Conservation (phyloP, 2,329 filamentous ascomycete genomes). For the Xylaria multiplex region DNA sequence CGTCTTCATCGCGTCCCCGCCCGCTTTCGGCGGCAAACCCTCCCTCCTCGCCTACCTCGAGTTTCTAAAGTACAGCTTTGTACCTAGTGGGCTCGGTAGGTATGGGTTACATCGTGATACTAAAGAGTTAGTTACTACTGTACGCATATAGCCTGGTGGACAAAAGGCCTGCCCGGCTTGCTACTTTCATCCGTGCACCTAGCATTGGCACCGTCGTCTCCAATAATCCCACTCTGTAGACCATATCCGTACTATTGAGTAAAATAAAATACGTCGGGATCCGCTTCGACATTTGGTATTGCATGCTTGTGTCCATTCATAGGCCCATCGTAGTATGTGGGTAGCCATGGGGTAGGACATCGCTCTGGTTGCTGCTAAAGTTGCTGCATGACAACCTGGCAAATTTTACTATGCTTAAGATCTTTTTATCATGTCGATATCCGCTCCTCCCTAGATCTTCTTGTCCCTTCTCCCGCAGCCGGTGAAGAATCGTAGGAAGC, state of each 20-base stretch:
- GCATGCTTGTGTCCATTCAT: constrained; percentile 13
- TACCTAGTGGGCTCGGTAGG: constrained; percentile 34
- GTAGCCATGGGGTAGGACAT: constrained; percentile 25
- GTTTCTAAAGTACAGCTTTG: constrained; percentile 36
- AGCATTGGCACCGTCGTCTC: constrained; percentile 16
- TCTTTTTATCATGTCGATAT: constrained; percentile 12
- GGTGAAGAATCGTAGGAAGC: constrained; percentile 15
- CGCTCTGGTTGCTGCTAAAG: constrained; percentile 11
- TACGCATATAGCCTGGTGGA: constrained; percentile 24
- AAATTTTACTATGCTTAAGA: constrained; percentile 24
- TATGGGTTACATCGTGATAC: constrained; percentile 38
- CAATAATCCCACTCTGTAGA: constrained; percentile 10
- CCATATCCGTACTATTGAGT: not conserved
- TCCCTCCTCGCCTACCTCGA: constrained; percentile 2
- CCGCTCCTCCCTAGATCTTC: not conserved
- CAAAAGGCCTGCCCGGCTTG: constrained; percentile 32
- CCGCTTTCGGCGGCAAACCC: constrained; percentile 40
- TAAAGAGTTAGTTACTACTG: constrained; percentile 19
- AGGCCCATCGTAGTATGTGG: constrained; percentile 25
- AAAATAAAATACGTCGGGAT: constrained; percentile 13
- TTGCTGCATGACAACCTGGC: constrained; percentile 17
- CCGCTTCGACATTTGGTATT: constrained; percentile 19
- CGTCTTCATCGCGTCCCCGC: constrained; percentile 21
- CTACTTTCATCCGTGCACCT: constrained; percentile 2
- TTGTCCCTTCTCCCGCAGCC: not conserved